These are phyloP conservation scores for Sapria himalayana DNA, from an alignment of 345 rosid genomes.

Conservation along the genomic window DNA sequence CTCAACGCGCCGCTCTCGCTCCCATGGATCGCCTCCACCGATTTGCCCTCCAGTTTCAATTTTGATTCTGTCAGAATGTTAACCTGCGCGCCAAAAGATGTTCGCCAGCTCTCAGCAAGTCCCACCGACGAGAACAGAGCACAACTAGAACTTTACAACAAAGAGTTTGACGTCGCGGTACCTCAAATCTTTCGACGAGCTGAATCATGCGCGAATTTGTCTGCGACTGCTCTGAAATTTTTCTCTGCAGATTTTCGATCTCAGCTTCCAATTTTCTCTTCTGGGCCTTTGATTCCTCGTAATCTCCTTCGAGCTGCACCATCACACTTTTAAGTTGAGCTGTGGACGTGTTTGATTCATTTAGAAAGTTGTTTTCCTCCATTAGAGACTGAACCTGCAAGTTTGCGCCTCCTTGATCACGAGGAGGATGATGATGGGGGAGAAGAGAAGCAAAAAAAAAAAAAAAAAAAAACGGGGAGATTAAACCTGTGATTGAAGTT, in stretches of 20 bases:
- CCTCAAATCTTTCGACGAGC: constrained; percentile 33
- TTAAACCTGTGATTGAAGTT: constrained; percentile 61
- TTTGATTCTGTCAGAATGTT: constrained; percentile 23
- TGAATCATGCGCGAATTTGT: constrained; percentile 21
- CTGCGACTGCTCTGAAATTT: constrained; percentile 32
- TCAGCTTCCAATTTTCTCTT: constrained; percentile 22
- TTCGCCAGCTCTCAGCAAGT: constrained; percentile 15
- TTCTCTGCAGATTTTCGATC: constrained; percentile 26
- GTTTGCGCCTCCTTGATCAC: constrained; percentile 3
- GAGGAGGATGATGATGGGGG: background rate
- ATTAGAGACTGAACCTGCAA: constrained; percentile 41
- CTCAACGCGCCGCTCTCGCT: constrained; percentile 25
- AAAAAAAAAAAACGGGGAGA: constrained; percentile 4
- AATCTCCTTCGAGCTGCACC: constrained; percentile 36
- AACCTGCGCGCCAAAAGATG: no score
- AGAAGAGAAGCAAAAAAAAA: background rate
- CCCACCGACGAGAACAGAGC: constrained; percentile 16
- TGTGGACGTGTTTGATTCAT: constrained; percentile 39
- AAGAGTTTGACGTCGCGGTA: constrained; percentile 7
- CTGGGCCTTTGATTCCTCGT: constrained; percentile 25
- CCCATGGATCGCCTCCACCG: constrained; percentile 10
- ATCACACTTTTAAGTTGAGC: constrained; percentile 47
- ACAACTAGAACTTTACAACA: constrained; percentile 2
- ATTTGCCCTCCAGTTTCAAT: constrained; percentile 26
- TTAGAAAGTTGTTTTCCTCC: constrained; percentile 57